Evolutionary conservation across 441 rosid species (phyloP), one percentile per base, ranked within the genome.

Genomic region (Arabidopsis hybrid): DNA sequence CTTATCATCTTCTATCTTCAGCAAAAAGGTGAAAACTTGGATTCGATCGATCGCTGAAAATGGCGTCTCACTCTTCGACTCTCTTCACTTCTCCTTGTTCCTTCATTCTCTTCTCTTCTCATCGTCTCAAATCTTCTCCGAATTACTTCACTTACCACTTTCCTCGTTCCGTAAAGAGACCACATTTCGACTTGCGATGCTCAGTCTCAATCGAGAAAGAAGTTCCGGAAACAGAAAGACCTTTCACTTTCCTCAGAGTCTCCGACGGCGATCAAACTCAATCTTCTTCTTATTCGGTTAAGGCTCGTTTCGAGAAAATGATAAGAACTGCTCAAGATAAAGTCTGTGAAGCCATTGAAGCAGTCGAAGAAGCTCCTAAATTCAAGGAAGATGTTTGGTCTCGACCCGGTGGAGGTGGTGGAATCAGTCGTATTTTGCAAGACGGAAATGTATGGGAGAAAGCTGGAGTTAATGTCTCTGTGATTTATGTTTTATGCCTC

Each of bases 361-460:
- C 31, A 14, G 45, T 59, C 1, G 31, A 59, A 59, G 45, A n/a
- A 14, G 63, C 31, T 59, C 31, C 45, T 3, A 36, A 58, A 10
- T 36, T 58, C 4, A 58, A 58, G 13, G 63, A 58, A 58, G 63
- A 58, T 58, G 63, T 58, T 58, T 58, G 63, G 63, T 58, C 63
- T 8, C 45, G 62, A 14, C 29, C 62, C 0, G 62, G 43, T 1
- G 62, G 43, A 58, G 62, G 62, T 0, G 63, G 63, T 0, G 63
- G 63, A 5, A 59, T 36, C 5, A 36, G 63, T 2, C 46, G 63
- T 59, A 45, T 59, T 17, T 59, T 59, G 64, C 64, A 59, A 6
- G 31, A 59, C 1, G 46, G 63, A 1, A 59, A 59, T 35, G 31
- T 58, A 0, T 58, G 26, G 26, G 62, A 58, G 45, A 58, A 58